A percentile compares a stretch with the other conserved stretches of the same genome.
phyloP scores from a whole-genome alignment of 257 asterid genomes.

The Euphrasia confusa region DNA sequence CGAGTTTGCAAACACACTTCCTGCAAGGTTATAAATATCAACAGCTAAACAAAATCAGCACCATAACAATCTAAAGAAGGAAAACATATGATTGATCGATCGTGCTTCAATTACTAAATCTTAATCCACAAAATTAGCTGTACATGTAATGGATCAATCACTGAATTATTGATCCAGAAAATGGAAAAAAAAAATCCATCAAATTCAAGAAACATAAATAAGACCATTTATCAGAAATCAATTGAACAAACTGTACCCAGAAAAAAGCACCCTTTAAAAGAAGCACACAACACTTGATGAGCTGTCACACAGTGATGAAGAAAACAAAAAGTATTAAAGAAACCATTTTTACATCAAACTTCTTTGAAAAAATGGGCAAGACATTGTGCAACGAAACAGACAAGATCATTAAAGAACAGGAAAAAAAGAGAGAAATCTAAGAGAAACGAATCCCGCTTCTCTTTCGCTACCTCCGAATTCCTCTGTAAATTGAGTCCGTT shows the following conservation, averaged over 20 bases:
- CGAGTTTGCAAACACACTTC: neutral
- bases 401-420: conserved; percentile 34
- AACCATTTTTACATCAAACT: conserved; percentile 7
- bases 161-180: conserved; percentile 11
- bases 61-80: conserved; percentile 24
- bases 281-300: conserved; percentile 17
- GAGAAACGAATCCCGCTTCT: conserved; percentile 25
- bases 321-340: conserved; percentile 12
- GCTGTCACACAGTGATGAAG: conserved; percentile 12
- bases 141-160: too few relatives aligned
- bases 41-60: conserved; percentile 23
- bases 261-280: neutral
- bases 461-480: conserved; percentile 35
- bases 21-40: conserved; percentile 14
- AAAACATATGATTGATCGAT: conserved; percentile 26
- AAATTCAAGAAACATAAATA: conserved; percentile 19
- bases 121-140: too few relatives aligned
- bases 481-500: conserved; percentile 26
- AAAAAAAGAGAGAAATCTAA: conserved; percentile 30
- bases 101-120: conserved; percentile 18
- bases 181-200: conserved; percentile 23
- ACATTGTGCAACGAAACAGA: conserved; percentile 30
- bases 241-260: neutral
- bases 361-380: conserved; percentile 20
- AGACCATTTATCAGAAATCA: conserved; percentile 14